Evolutionary conservation across 257 asterid genomes (phyloP).

Genomic region (Echium plantagineum): DNA sequence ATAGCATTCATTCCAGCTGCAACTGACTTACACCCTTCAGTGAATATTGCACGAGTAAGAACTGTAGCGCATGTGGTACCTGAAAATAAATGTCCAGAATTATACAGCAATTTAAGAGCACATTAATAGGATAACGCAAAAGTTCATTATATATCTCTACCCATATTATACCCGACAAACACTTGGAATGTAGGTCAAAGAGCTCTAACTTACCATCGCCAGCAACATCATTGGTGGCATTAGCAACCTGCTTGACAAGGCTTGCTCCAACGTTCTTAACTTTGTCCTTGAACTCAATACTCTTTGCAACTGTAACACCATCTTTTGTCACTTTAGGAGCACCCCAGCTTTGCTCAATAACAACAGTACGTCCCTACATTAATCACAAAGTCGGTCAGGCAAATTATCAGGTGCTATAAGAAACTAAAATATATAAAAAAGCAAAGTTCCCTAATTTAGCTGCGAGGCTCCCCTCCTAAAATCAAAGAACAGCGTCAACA

Average conservation of each 20-base stretch:
- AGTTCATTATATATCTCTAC: too few species aligned
- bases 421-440: too few species aligned
- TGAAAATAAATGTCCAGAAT: constrained; percentile 7
- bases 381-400: constrained; percentile 6
- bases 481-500: too few species aligned
- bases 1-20: constrained; percentile 98
- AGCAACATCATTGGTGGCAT: constrained; percentile 18
- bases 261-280: constrained; percentile 53
- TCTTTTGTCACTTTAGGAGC: constrained; percentile 98
- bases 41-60: too few species aligned
- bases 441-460: too few species aligned
- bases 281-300: constrained; percentile 60
- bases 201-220: constrained; percentile 71
- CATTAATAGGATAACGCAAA: too few species aligned
- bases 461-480: too few species aligned
- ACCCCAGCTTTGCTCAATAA: constrained; percentile 98
- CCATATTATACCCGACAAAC: background rate
- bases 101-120: too few species aligned
- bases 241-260: constrained; percentile 82
- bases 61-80: constrained; percentile 56
- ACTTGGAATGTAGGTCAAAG: too few species aligned
- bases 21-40: constrained; percentile 87
- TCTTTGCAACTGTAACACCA: constrained; percentile 20
- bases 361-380: constrained; percentile 80
- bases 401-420: too few species aligned